A percentile compares a stretch with the other conserved stretches of the same genome.
phyloP scores from a whole-genome alignment of 352 stramenopile genomes.

The Globisporangium heterothallicum region DNA sequence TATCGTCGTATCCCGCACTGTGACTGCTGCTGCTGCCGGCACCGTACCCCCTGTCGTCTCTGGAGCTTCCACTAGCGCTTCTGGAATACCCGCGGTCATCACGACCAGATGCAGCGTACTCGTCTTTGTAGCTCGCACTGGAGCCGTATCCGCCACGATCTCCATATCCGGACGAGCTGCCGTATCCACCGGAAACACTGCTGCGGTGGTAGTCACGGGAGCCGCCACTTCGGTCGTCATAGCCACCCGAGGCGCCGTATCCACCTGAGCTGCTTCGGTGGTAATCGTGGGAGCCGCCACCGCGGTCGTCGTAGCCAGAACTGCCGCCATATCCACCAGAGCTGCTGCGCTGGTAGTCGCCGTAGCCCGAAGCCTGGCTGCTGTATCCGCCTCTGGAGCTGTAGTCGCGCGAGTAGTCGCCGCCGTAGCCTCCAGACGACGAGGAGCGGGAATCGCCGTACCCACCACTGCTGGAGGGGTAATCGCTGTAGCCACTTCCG shows the following conservation, averaged over 20 bases:
- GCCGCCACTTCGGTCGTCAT: constrained; percentile 20
- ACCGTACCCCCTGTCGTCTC: constrained; percentile 6
- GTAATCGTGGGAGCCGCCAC: constrained; percentile 9
- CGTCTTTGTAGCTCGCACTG: constrained; percentile 6
- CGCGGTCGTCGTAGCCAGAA: constrained; percentile 22
- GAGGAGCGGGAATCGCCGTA: constrained; percentile 21
- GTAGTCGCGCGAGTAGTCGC: constrained; percentile 15
- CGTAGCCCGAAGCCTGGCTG: constrained; percentile 1
- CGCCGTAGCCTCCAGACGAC: constrained; percentile 16
- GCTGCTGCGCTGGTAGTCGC: constrained; percentile 8
- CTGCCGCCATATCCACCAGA: constrained; percentile 17
- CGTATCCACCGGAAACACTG: constrained; percentile 11
- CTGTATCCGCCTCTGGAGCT: constrained; percentile 16
- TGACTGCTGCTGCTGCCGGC: constrained; percentile 7
- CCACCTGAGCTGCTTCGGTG: constrained; percentile 8
- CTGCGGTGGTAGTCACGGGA: constrained; percentile 7
- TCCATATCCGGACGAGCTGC: constrained; percentile 5
- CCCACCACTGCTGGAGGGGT: constrained; percentile 17
- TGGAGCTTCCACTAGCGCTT: neutral
- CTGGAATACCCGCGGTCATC: constrained; percentile 6
- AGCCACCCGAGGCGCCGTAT: constrained; percentile 23
- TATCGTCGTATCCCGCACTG: constrained; percentile 5
- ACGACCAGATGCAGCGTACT: neutral
- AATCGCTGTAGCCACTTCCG: neutral
- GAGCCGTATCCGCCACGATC: constrained; percentile 9